A percentile compares a stretch with the other conserved stretches of the same genome.
Evolutionary conservation across 306 rosid genomes (phyloP).

Genomic region (Dryas octopetala): DNA sequence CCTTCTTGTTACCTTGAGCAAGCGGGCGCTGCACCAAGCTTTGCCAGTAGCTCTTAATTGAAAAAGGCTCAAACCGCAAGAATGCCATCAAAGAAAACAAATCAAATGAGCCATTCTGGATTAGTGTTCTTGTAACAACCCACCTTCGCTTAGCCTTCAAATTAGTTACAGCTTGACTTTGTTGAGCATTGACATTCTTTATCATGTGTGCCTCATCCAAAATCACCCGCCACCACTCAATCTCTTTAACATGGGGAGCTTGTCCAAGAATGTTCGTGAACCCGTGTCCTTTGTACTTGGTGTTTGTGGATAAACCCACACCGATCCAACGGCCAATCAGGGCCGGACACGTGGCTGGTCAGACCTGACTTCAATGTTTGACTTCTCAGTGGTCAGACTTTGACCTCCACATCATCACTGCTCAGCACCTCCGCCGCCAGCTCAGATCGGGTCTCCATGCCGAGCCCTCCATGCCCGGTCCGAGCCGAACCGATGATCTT

Average conservation of each 20-base stretch:
- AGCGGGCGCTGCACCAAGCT: conserved; percentile 73
- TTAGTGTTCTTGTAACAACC: conserved; percentile 83
- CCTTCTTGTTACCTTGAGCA: conserved; percentile 37
- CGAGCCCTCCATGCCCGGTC: too few relatives aligned
- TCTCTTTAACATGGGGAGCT: conserved; percentile 38
- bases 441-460: too few relatives aligned
- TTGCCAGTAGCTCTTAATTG: conserved; percentile 61
- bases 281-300: too few relatives aligned
- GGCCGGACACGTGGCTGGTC: too few relatives aligned
- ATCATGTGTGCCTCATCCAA: conserved; percentile 83
- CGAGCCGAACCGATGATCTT: too few relatives aligned
- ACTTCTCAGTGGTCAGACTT: too few relatives aligned
- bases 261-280: conserved; percentile 25
- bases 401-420: too few relatives aligned
- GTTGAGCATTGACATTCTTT: conserved; percentile 56
- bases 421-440: too few relatives aligned
- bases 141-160: conserved; percentile 62
- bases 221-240: conserved; percentile 74
- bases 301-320: too few relatives aligned
- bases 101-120: conserved; percentile 71
- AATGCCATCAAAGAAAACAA: conserved; percentile 77
- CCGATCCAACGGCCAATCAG: too few relatives aligned
- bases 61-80: conserved; percentile 72
- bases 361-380: too few relatives aligned
- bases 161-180: conserved; percentile 46